Evolutionary conservation across 352 stramenopile species (phyloP).

Genomic region (Aphanomyces invadans): DNA sequence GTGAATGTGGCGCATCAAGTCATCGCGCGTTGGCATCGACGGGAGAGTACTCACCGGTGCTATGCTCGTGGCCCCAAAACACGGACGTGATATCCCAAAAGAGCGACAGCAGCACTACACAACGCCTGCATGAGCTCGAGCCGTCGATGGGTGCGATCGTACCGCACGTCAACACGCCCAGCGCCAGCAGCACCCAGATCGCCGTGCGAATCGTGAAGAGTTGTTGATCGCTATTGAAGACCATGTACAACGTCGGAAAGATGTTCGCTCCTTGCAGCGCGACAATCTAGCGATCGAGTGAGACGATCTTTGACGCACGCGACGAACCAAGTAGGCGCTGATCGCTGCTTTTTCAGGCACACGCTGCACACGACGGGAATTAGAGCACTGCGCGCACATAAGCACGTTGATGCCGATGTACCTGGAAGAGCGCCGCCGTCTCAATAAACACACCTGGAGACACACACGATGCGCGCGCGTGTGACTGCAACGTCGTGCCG

Average conservation of each 20-base stretch:
- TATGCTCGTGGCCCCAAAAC: slow-evolving; percentile 46
- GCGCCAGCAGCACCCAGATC: slow-evolving; percentile 49
- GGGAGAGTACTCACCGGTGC: slow-evolving; percentile 30
- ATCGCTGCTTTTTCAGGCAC: slow-evolving; percentile 57
- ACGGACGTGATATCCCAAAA: slow-evolving; percentile 44
- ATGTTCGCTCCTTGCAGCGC: slow-evolving; percentile 61
- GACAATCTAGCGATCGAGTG: slow-evolving; percentile 35
- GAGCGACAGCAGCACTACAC: slow-evolving; percentile 44
- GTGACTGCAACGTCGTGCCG: background rate
- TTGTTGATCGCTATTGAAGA: slow-evolving; percentile 41
- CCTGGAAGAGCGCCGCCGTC: slow-evolving; percentile 10
- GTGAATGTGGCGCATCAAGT: background rate
- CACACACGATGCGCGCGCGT: background rate
- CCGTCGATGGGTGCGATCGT: background rate
- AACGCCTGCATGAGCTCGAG: background rate
- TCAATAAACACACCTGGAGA: slow-evolving; percentile 21
- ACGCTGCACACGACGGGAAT: too few relatives aligned
- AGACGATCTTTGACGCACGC: background rate
- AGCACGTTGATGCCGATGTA: background rate
- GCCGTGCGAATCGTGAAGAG: slow-evolving; percentile 34
- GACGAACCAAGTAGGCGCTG: slow-evolving; percentile 51
- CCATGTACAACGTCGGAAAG: slow-evolving; percentile 64
- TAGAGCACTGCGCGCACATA: too few relatives aligned
- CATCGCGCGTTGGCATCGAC: too few relatives aligned
- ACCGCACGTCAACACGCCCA: slow-evolving; percentile 36